Evolutionary conservation across 495 filamentous ascomycete genomes (phyloP).

Genomic region (Talaromyces stipitatus): DNA sequence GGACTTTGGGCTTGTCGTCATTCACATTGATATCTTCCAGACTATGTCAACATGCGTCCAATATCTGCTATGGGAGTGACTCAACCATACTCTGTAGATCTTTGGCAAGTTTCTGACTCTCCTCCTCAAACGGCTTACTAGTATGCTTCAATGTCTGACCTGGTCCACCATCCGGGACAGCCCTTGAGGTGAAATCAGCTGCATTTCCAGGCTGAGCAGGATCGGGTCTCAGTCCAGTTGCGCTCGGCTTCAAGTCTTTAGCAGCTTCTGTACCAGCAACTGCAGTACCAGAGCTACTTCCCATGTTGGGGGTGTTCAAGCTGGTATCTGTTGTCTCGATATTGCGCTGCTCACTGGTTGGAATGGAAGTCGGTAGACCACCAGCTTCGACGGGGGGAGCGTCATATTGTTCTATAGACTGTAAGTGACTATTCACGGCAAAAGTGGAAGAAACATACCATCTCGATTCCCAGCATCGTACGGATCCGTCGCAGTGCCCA

Average conservation of each 20-base stretch:
- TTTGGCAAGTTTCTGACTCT: slow-evolving; percentile 7
- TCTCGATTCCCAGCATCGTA: slow-evolving; percentile 38
- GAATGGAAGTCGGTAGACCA: not conserved
- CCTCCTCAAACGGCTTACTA: not conserved
- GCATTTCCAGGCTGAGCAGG: not conserved
- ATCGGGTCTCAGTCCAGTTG: slow-evolving; percentile 1
- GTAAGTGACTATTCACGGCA: not conserved
- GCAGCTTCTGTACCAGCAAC: not conserved
- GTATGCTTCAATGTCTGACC: slow-evolving; percentile 4
- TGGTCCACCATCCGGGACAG: not conserved
- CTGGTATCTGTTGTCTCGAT: not conserved
- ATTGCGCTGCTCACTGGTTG: not conserved
- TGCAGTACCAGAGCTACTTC: not conserved
- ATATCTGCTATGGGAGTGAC: not conserved
- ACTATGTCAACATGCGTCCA: not conserved
- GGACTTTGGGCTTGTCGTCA: not conserved
- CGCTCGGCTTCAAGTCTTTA: slow-evolving; percentile 1
- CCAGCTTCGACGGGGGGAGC: not conserved
- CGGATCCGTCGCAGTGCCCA: slow-evolving; percentile 35
- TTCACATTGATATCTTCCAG: not conserved
- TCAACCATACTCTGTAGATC: not conserved
- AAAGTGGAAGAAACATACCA: slow-evolving; percentile 19
- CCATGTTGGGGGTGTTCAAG: not conserved
- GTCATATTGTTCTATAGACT: not conserved
- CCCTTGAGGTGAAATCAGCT: not conserved